Evolutionary conservation across 2,329 filamentous ascomycete genomes (phyloP).

Genomic region (Beauveria sp.): DNA sequence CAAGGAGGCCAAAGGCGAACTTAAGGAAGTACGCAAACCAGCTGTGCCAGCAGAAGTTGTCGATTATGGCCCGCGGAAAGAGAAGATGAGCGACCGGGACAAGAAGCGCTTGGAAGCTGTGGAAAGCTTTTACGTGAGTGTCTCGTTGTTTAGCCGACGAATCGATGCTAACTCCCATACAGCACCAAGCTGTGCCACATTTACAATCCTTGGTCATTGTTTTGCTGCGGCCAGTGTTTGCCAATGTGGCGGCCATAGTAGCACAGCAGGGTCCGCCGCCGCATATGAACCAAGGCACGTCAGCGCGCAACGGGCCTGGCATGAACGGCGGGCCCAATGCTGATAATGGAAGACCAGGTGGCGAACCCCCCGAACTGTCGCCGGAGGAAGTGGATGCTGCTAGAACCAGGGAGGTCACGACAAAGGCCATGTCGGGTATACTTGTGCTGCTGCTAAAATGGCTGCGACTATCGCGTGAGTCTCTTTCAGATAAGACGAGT

Average conservation of each 20-base stretch:
- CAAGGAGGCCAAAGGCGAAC: slow-evolving; percentile 29
- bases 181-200: slow-evolving; percentile 72
- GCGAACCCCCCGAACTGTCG: slow-evolving; percentile 39
- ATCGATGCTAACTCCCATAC: slow-evolving; percentile 2
- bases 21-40: slow-evolving; percentile 24
- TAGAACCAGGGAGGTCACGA: slow-evolving; percentile 76
- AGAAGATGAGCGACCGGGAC: slow-evolving; percentile 42
- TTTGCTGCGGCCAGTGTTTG: slow-evolving; percentile 77
- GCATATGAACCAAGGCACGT: slow-evolving; percentile 36
- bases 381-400: slow-evolving; percentile 76
- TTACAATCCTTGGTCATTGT: slow-evolving; percentile 91
- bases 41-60: slow-evolving; percentile 18
- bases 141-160: not conserved
- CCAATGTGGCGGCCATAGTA: slow-evolving; percentile 81
- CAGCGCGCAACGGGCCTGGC: slow-evolving; percentile 30
- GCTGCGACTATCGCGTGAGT: slow-evolving; percentile 88
- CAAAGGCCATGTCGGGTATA: slow-evolving; percentile 86
- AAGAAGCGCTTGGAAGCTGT: slow-evolving; percentile 63
- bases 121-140: slow-evolving; percentile 76
- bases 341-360: slow-evolving; percentile 15
- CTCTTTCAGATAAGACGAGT: not conserved
- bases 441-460: slow-evolving; percentile 87
- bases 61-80: slow-evolving; percentile 41
- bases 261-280: slow-evolving; percentile 47
- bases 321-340: slow-evolving; percentile 30